Evolutionary conservation across 768 basidiomycete species (phyloP).

Genomic region (Panellus pusillus): DNA sequence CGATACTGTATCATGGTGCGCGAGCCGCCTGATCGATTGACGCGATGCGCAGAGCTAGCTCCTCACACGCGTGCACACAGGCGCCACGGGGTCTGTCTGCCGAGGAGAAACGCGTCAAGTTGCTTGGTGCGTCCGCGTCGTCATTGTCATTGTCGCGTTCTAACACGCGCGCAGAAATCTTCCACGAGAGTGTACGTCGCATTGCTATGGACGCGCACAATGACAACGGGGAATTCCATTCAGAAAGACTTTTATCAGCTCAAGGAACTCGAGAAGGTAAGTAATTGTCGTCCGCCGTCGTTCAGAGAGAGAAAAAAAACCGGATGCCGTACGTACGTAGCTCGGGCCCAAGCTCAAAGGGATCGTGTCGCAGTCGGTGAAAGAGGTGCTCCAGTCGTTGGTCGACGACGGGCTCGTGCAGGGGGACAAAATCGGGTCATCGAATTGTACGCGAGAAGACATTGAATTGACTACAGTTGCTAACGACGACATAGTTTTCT

Average conservation of each 20-base stretch:
- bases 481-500: conserved; percentile 64
- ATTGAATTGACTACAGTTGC: conserved; percentile 4
- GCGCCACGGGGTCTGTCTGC: conserved; percentile 82
- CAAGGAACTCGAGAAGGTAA: conserved; percentile 84
- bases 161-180: conserved; percentile 57
- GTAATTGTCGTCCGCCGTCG: too few species aligned
- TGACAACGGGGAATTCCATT: neutral
- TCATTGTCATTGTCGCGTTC: neutral
- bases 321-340: neutral
- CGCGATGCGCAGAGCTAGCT: too few species aligned
- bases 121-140: conserved; percentile 41
- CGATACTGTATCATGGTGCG: conserved; percentile 3
- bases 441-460: conserved; percentile 69
- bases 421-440: conserved; percentile 90
- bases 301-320: neutral
- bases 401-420: conserved; percentile 86
- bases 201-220: neutral
- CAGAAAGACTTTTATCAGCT: conserved; percentile 92
- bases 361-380: conserved; percentile 89
- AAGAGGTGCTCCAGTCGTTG: conserved; percentile 86
- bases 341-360: conserved; percentile 86
- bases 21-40: neutral
- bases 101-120: conserved; percentile 86
- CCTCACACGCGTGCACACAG: conserved; percentile 24
- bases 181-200: conserved; percentile 79